Conservation (phyloP, 1,284 basidiomycete species). For the Neonothopanus nambi region DNA sequence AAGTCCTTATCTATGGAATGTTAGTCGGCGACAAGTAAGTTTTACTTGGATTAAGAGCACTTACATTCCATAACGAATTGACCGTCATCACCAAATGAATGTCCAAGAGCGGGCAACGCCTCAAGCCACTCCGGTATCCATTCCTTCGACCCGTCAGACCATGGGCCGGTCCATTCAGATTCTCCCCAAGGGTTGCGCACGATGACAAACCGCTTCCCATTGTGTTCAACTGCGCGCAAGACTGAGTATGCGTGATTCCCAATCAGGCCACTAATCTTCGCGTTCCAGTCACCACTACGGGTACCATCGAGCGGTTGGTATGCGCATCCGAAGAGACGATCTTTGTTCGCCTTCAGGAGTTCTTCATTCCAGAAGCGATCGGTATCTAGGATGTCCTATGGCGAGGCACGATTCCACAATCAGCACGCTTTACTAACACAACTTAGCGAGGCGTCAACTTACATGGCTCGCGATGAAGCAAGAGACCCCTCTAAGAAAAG, state of each 20-base stretch:
- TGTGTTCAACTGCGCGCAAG: slow-evolving; percentile 31
- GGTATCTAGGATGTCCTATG: slow-evolving; percentile 44
- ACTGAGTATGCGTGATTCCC: slow-evolving; percentile 35
- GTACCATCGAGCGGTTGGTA: slow-evolving; percentile 36
- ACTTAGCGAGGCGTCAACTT: slow-evolving; percentile 3
- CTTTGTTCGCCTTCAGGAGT: slow-evolving; percentile 39
- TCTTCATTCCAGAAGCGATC: slow-evolving; percentile 47
- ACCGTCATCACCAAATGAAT: slow-evolving; percentile 24
- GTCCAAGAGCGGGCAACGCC: slow-evolving; percentile 24
- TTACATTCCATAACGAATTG: slow-evolving; percentile 11
- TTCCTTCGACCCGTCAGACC: slow-evolving; percentile 37
- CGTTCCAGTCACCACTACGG: slow-evolving; percentile 31
- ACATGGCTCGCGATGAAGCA: slow-evolving; percentile 41
- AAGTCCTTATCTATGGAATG: slow-evolving; percentile 45
- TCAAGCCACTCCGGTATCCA: slow-evolving; percentile 34
- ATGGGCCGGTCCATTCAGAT: slow-evolving; percentile 36
- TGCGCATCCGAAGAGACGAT: slow-evolving; percentile 49
- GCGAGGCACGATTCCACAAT: slow-evolving; percentile 2
- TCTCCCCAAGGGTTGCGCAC: slow-evolving; percentile 36
- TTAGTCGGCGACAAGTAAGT: slow-evolving; percentile 8
- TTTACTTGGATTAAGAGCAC: not conserved
- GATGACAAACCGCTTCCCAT: slow-evolving; percentile 32
- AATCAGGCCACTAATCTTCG: slow-evolving; percentile 37
- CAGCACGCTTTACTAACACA: not conserved
- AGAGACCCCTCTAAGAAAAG: slow-evolving; percentile 41